Evolutionary conservation across 164 flowering plant species (phyloP).

Genomic region (Kalanchoe fedtschenkoi): DNA sequence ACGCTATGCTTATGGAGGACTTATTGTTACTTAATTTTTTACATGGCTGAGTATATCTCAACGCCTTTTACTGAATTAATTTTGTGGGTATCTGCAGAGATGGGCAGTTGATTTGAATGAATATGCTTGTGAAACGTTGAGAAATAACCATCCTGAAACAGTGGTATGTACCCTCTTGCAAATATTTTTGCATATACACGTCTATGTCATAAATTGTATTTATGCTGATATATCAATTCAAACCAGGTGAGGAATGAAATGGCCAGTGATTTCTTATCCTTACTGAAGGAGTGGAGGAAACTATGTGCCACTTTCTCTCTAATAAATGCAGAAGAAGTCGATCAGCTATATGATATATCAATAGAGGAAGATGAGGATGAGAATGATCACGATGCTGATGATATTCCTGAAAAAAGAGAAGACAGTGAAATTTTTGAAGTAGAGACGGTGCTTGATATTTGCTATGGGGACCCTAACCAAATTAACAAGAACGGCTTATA

Average conservation of each 20-base stretch:
- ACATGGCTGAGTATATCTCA: neutral
- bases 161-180: slow-evolving; percentile 23
- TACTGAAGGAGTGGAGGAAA: slow-evolving; percentile 60
- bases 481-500: slow-evolving; percentile 22
- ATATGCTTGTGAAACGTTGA: slow-evolving; percentile 60
- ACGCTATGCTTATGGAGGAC: neutral
- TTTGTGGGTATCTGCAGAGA: slow-evolving; percentile 23
- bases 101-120: slow-evolving; percentile 88
- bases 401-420: slow-evolving; percentile 1
- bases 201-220: neutral
- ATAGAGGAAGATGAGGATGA: slow-evolving; percentile 4
- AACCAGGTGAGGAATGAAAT: slow-evolving; percentile 68
- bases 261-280: slow-evolving; percentile 49
- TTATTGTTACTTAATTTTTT: neutral
- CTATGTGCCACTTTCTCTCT: slow-evolving; percentile 35
- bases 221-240: neutral
- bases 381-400: slow-evolving; percentile 14
- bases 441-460: slow-evolving; percentile 34
- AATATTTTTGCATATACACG: neutral
- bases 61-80: neutral
- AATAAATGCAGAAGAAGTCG: slow-evolving; percentile 8
- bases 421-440: slow-evolving; percentile 52
- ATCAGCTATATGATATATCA: neutral
- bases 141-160: slow-evolving; percentile 69
- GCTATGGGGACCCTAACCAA: slow-evolving; percentile 56